These are phyloP conservation scores for Lobulomyces angularis DNA, from an alignment of 192 early-diverging fungal species.

Conservation along the genomic window DNA sequence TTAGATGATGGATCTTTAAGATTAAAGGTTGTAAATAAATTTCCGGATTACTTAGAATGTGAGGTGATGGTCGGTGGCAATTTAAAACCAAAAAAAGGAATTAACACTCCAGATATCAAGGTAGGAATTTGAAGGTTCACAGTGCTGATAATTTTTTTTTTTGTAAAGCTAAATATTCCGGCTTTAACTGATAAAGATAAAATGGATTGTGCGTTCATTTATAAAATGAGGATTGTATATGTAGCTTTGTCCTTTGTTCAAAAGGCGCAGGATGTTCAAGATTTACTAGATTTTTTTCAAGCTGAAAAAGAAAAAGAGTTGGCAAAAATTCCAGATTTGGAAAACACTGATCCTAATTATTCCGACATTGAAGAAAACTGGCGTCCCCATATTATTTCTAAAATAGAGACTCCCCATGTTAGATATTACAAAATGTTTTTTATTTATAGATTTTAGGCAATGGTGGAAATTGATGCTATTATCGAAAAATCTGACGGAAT, in stretches of 20 bases:
- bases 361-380: slow-evolving; percentile 16
- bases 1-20: slow-evolving; percentile 36
- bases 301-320: slow-evolving; percentile 12
- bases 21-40: slow-evolving; percentile 22
- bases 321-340: slow-evolving; percentile 46
- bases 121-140: slow-evolving; percentile 1
- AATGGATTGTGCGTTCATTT: slow-evolving; percentile 30
- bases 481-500: slow-evolving; percentile 37
- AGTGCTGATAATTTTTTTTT: neutral
- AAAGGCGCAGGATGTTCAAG: slow-evolving; percentile 29
- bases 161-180: slow-evolving; percentile 25
- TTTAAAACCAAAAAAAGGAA: slow-evolving; percentile 39
- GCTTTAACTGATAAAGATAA: slow-evolving; percentile 47
- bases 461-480: slow-evolving; percentile 39
- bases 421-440: too few relatives aligned
- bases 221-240: slow-evolving; percentile 31
- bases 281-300: slow-evolving; percentile 27
- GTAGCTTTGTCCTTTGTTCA: slow-evolving; percentile 41
- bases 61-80: slow-evolving; percentile 31
- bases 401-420: slow-evolving; percentile 47
- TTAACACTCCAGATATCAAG: slow-evolving; percentile 41
- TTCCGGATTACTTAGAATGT: slow-evolving; percentile 22
- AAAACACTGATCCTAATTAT: neutral
- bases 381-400: slow-evolving; percentile 40
- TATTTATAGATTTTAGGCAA: too few relatives aligned